Evolutionary conservation across 2,329 filamentous ascomycete species (phyloP), one percentile per base, ranked within the genome.

Genomic region (Phaeoacremonium minimum): DNA sequence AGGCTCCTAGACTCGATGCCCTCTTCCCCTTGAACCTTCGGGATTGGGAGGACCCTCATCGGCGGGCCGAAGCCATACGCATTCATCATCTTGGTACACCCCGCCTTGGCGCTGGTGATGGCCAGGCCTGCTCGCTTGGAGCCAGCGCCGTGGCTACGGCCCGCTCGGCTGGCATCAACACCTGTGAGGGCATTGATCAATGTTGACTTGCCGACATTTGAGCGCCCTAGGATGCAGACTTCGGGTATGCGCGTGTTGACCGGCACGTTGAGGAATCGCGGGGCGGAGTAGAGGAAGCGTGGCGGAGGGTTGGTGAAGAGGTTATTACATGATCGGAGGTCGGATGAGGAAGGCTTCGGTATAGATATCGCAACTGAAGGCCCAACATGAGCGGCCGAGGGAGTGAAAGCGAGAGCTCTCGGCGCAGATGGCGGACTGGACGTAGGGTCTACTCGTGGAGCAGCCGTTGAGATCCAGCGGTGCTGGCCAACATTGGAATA

Each of bases 121-220:
- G 75, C 75, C 6, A 71, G 55, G 4, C 66, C 71, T 37, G 77
- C 60, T 18, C 77, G 73, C 16, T 55, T 50, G 16, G 49, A 42
- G 4, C 29, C 33, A 8, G 47, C 35, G 3, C 53, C 53, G 43
- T 60, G 53, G 17, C 39, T 43, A 16, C 32, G 33, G 18, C 57
- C 50, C n/a, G 57, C 56, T 13, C 30, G 33, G 40, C 42, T 38
- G 38, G 37, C 44, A 34, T 41, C 31, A 8, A 50, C 46, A 20
- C 81, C 81, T 3, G 83, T 77, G 20, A 95, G 73, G 14, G 85
- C 84, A 53, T 95, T 95, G 62, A 95, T 82, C 47, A 94, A 85
- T 13, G 87, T 87, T 2, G 87, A 93, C 58, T 95, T 95, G 53
- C 88, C 88, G 29, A 89, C 87, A 55, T 95, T 95, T 46, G 87